Evolutionary conservation across 2,329 filamentous ascomycete genomes (phyloP), one percentile per base, ranked within the genome.

Genomic region (Phialocephala sp.): DNA sequence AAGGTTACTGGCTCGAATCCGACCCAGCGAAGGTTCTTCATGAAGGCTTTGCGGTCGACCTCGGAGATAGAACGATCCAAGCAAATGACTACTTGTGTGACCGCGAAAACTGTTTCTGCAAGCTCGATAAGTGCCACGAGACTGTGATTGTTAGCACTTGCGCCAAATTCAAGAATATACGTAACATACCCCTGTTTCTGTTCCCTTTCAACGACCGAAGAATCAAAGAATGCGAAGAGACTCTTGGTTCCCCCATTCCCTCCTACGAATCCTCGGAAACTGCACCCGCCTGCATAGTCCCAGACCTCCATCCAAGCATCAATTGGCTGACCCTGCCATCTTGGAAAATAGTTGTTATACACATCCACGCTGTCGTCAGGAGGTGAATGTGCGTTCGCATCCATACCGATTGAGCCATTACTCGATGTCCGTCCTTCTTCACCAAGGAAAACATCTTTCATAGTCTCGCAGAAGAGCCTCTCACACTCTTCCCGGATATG

Each of bases 401-500:
- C 89, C 88, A 91, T 89, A 87, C 91, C 90, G 88, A 91, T 87
- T 88, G 92, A 94, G 90, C 88, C 90, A 88, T 89, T 85, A 84
- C 83, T 82, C 80, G 82, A 86, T 85, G 83, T 85, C 83, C 80
- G 82, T 89, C 89, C 91, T 90, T 89, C 93, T 90, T 96, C 93
- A 97, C 92, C 94, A 86, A 91, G 91, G 89, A 97, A 97, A 85
- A 92, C 91, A 84, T 89, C 84, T 83, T 88, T 91, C 89, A 97
- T 92, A 87, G 89, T 90, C 90, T 94, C 93, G 84, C 94, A 97
- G 88, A 97, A 97, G 90, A 97, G 94, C 87, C 94, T 97, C 93
- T 97, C 94, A 97, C 94, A 97, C 92, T 97, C 93, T 93, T 91
- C 93, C 92, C 91, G 93, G 87, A 97, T 97, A 84, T 90, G 89